These are phyloP conservation scores for Pisolithus thermaeus DNA, from an alignment of 1,284 basidiomycete genomes.

Conservation along the genomic window DNA sequence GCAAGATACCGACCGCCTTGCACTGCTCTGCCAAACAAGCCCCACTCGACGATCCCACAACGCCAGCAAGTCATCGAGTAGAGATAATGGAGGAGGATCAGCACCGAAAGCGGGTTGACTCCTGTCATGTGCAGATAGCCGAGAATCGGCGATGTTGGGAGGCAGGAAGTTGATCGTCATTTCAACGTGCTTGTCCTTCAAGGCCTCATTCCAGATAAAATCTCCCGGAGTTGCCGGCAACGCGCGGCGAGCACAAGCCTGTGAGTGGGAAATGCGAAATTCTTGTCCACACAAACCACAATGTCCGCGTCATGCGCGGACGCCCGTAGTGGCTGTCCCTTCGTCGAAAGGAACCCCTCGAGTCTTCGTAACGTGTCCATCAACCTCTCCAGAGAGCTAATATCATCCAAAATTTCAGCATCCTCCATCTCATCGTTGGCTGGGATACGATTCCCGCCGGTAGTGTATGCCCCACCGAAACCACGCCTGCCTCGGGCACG, in stretches of 20 bases:
- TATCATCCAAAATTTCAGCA: slow-evolving; percentile 42
- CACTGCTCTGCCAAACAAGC: slow-evolving; percentile 40
- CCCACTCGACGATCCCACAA: slow-evolving; percentile 82
- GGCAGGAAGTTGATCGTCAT: slow-evolving; percentile 28
- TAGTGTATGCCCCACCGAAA: background rate
- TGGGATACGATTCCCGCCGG: background rate
- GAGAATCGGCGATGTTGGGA: slow-evolving; percentile 7
- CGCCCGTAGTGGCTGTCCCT: slow-evolving; percentile 6
- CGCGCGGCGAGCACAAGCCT: slow-evolving; percentile 60
- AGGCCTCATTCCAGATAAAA: slow-evolving; percentile 34
- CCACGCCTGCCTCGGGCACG: background rate
- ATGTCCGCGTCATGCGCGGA: slow-evolving; percentile 60
- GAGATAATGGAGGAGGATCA: slow-evolving; percentile 81
- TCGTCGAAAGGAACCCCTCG: slow-evolving; percentile 4
- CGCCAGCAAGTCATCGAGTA: slow-evolving; percentile 84
- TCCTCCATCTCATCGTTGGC: slow-evolving; percentile 40
- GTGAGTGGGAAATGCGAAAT: slow-evolving; percentile 58
- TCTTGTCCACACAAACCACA: slow-evolving; percentile 38
- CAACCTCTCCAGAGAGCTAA: slow-evolving; percentile 38
- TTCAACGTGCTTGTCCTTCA: slow-evolving; percentile 29
- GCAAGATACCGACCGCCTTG: slow-evolving; percentile 35
- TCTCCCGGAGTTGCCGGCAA: slow-evolving; percentile 41
- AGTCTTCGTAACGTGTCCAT: slow-evolving; percentile 33
- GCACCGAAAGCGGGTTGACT: slow-evolving; percentile 59
- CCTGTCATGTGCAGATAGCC: slow-evolving; percentile 39